Conservation (phyloP, 2,329 filamentous ascomycete species). For the Paradendryphiella salina region DNA sequence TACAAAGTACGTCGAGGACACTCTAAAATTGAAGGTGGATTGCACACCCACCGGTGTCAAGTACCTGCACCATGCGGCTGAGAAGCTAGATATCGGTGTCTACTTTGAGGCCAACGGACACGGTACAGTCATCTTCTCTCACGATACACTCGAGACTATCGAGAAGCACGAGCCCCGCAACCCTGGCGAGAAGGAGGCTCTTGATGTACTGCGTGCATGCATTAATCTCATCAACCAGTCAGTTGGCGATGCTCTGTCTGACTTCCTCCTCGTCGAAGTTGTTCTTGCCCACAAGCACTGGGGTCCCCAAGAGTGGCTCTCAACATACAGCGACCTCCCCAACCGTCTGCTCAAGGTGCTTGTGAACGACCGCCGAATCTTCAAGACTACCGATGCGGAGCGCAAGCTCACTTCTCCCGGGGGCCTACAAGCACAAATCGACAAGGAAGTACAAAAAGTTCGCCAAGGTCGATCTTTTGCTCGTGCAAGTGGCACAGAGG, state of each 20-base stretch:
- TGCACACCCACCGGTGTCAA: conserved; percentile 97
- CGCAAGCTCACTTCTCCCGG: conserved; percentile 77
- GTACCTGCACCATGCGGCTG: conserved; percentile 94
- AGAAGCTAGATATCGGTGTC: conserved; percentile 91
- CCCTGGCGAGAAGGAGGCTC: conserved; percentile 85
- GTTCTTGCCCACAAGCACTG: conserved; percentile 95
- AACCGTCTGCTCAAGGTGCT: conserved; percentile 94
- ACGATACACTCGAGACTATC: conserved; percentile 78
- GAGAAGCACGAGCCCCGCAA: conserved; percentile 80
- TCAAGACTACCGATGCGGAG: conserved; percentile 91
- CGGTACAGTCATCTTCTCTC: conserved; percentile 92
- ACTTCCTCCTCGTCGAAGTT: conserved; percentile 93
- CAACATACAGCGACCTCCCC: conserved; percentile 89
- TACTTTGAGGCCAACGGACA: conserved; percentile 99
- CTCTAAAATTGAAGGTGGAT: conserved; percentile 83
- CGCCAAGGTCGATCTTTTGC: conserved; percentile 88
- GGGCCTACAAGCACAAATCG: conserved; percentile 83
- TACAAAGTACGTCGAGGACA: conserved; percentile 87
- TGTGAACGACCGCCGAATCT: conserved; percentile 83
- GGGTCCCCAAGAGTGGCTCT: conserved; percentile 87
- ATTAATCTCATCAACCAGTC: conserved; percentile 97
- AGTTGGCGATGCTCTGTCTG: conserved; percentile 92
- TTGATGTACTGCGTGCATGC: conserved; percentile 80
- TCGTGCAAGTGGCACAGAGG: conserved; percentile 90
- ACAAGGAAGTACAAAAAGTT: conserved; percentile 86